Conservation (phyloP, 495 filamentous ascomycete species). For the Tuber umbilicatum region DNA sequence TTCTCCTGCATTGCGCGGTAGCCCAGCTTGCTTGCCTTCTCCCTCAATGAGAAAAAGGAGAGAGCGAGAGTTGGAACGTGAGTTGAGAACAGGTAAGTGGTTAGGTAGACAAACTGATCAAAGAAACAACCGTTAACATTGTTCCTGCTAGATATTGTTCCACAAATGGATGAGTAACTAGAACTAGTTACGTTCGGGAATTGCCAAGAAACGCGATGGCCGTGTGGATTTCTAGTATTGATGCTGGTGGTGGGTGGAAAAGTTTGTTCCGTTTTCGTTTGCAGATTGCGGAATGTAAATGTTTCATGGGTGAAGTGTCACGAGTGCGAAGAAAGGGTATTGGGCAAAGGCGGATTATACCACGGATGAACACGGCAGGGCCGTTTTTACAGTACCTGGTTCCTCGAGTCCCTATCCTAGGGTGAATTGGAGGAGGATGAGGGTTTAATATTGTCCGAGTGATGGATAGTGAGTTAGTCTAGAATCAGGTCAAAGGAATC, state of each 20-base stretch:
- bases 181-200: not conserved
- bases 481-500: too few species aligned
- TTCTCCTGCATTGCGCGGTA: not conserved
- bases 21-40: not conserved
- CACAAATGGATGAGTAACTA: not conserved
- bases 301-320: not conserved
- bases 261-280: not conserved
- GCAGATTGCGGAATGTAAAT: not conserved
- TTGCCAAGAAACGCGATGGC: not conserved
- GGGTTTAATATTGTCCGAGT: not conserved
- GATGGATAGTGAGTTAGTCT: not conserved
- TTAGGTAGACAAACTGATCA: not conserved
- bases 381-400: not conserved
- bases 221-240: not conserved
- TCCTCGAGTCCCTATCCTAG: not conserved
- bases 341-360: not conserved
- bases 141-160: slow-evolving; percentile 2
- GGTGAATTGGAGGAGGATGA: not conserved
- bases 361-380: not conserved
- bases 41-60: not conserved
- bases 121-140: not conserved
- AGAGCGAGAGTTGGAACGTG: not conserved
- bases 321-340: not conserved
- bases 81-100: not conserved
- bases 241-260: not conserved